These are phyloP conservation scores for Beta corolliflora DNA, from an alignment of 179 eudicot species.

Conservation along the genomic window DNA sequence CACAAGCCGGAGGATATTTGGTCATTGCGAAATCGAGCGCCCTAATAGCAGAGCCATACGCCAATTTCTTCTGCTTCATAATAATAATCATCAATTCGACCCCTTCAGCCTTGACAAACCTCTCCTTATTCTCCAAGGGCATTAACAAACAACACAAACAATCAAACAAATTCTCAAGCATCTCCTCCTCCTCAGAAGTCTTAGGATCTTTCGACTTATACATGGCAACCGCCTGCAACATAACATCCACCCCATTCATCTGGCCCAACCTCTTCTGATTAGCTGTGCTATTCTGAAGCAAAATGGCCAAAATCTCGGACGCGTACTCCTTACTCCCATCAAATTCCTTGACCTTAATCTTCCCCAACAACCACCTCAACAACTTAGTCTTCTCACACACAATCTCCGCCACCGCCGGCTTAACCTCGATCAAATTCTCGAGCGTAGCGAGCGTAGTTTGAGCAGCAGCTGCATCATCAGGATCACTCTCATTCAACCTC, in stretches of 20 bases:
- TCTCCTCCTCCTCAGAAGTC: conserved; percentile 94
- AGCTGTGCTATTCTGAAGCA: conserved; percentile 81
- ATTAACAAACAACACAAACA: conserved; percentile 94
- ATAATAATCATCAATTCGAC: conserved; percentile 97
- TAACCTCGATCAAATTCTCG: conserved; percentile 91
- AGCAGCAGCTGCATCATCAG: conserved; percentile 71
- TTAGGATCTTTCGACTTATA: conserved; percentile 90
- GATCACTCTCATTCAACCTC: conserved; percentile 63
- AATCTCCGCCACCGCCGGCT: conserved; percentile 79
- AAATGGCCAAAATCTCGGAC: conserved; percentile 89
- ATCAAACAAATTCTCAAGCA: conserved; percentile 98
- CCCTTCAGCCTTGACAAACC: conserved; percentile 92
- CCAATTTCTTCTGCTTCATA: conserved; percentile 95
- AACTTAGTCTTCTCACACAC: conserved; percentile 91
- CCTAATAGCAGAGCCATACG: conserved; percentile 91
- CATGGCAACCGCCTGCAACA: conserved; percentile 94
- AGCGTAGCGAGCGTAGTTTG: conserved; percentile 62
- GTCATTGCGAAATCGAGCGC: conserved; percentile 97
- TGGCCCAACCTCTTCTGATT: conserved; percentile 93
- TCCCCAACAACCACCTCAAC: conserved; percentile 80
- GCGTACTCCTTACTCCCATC: conserved; percentile 96
- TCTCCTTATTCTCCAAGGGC: conserved; percentile 98
- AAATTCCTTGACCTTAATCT: conserved; percentile 84
- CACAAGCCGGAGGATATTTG: conserved; percentile 94
- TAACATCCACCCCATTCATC: conserved; percentile 92